These are phyloP conservation scores for Dichotomopilus funicola DNA, from an alignment of 2,329 filamentous ascomycete species.

Conservation along the genomic window DNA sequence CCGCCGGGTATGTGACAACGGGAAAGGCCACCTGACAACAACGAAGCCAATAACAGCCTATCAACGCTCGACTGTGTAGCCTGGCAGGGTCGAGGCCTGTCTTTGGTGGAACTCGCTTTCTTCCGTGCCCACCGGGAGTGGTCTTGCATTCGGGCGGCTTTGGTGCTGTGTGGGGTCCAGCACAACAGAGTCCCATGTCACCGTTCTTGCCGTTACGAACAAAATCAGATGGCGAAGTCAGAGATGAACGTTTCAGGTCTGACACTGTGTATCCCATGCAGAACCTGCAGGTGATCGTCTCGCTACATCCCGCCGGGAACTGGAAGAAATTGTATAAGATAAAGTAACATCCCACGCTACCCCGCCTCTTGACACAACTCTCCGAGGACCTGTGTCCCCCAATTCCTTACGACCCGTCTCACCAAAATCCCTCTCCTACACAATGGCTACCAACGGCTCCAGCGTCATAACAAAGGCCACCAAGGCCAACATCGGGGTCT, in stretches of 20 bases:
- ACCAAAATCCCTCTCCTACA: constrained; percentile 1
- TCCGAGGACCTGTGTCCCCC: not conserved
- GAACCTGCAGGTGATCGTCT: constrained; percentile 1
- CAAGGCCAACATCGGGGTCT: constrained; percentile 92
- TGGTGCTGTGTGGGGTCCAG: not conserved
- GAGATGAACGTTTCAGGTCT: not conserved
- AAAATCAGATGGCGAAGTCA: not conserved
- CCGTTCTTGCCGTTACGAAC: not conserved
- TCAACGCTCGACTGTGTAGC: not conserved
- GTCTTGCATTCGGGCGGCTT: not conserved
- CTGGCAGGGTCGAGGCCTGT: constrained; percentile 7
- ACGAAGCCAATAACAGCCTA: not conserved
- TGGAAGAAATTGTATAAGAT: constrained; percentile 9
- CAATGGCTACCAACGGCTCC: not conserved
- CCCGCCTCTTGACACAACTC: constrained; percentile 3
- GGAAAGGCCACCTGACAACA: constrained; percentile 2
- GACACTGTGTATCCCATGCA: constrained; percentile 1
- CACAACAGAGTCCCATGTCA: not conserved
- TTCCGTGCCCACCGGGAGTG: constrained; percentile 7
- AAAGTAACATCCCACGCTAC: constrained; percentile 11
- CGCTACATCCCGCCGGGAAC: not conserved
- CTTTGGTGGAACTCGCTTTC: constrained; percentile 5
- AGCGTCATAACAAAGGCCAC: constrained; percentile 25
- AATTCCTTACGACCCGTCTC: not conserved
- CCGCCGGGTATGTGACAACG: not conserved